A percentile compares a stretch with the other conserved stretches of the same genome.
Evolutionary conservation across 768 basidiomycete genomes (phyloP).

Genomic region (Nidula microcarpa): DNA sequence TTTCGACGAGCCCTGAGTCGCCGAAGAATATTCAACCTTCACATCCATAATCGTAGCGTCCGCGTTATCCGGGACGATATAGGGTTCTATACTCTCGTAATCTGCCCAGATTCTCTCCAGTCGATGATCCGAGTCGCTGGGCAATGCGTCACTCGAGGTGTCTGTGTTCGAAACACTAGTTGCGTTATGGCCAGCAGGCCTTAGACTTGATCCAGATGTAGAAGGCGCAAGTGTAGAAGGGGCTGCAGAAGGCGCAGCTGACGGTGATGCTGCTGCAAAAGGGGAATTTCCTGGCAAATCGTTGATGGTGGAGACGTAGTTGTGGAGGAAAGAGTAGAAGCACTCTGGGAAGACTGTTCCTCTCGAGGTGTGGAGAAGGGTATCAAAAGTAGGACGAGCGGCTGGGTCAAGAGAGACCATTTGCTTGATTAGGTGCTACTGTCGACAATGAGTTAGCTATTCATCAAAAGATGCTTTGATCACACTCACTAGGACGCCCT

Average conservation of each 20-base stretch:
- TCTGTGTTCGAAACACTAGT: slow-evolving; percentile 14
- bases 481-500: slow-evolving; percentile 69
- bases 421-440: slow-evolving; percentile 78
- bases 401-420: slow-evolving; percentile 86
- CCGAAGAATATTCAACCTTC: slow-evolving; percentile 52
- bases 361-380: slow-evolving; percentile 68
- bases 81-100: slow-evolving; percentile 78
- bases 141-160: slow-evolving; percentile 38
- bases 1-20: slow-evolving; percentile 30
- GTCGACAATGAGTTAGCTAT: slow-evolving; percentile 18
- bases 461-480: neutral
- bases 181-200: slow-evolving; percentile 18
- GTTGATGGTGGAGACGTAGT: slow-evolving; percentile 79
- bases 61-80: slow-evolving; percentile 45
- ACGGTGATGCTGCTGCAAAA: slow-evolving; percentile 33
- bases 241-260: slow-evolving; percentile 20
- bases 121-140: slow-evolving; percentile 81
- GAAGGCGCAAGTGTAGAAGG: slow-evolving; percentile 28
- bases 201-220: slow-evolving; percentile 23
- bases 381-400: slow-evolving; percentile 78
- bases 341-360: slow-evolving; percentile 85
- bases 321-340: slow-evolving; percentile 94
- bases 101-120: slow-evolving; percentile 86
- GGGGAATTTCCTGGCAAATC: slow-evolving; percentile 53
- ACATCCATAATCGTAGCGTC: slow-evolving; percentile 51